Evolutionary conservation across 345 rosid genomes (phyloP).

Genomic region (Syzygium aqueum): DNA sequence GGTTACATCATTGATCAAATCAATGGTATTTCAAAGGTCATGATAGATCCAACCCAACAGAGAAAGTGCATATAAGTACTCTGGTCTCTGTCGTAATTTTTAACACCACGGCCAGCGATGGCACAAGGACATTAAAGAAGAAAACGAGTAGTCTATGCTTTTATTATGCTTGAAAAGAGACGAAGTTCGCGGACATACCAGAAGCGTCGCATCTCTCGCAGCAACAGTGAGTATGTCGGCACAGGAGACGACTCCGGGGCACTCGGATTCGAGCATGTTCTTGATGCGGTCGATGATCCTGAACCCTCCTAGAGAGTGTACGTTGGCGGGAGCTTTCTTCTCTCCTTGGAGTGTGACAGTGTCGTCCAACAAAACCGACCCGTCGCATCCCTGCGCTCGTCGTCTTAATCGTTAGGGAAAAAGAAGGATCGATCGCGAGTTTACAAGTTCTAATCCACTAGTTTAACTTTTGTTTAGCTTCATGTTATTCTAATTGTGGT

Average conservation of each 20-base stretch:
- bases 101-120: background rate
- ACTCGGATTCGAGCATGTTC: constrained; percentile 84
- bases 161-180: background rate
- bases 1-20: too few species aligned
- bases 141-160: background rate
- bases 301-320: constrained; percentile 55
- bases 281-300: constrained; percentile 68
- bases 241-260: constrained; percentile 85
- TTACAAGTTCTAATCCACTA: background rate
- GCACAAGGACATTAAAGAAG: background rate
- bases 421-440: background rate
- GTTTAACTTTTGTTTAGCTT: background rate
- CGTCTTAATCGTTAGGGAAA: background rate
- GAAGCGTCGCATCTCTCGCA: constrained; percentile 80
- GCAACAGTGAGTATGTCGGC: constrained; percentile 87
- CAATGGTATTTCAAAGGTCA: too few species aligned
- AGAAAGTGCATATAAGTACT: too few species aligned
- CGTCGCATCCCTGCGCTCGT: constrained; percentile 69
- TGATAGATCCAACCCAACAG: too few species aligned
- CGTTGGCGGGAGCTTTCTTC: constrained; percentile 54
- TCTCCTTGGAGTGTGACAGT: constrained; percentile 58
- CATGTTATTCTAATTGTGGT: background rate
- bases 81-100: background rate
- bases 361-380: constrained; percentile 77
- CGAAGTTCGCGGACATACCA: constrained; percentile 23